Evolutionary conservation across 306 rosid genomes (phyloP).

Genomic region (Ceratonia siliqua): DNA sequence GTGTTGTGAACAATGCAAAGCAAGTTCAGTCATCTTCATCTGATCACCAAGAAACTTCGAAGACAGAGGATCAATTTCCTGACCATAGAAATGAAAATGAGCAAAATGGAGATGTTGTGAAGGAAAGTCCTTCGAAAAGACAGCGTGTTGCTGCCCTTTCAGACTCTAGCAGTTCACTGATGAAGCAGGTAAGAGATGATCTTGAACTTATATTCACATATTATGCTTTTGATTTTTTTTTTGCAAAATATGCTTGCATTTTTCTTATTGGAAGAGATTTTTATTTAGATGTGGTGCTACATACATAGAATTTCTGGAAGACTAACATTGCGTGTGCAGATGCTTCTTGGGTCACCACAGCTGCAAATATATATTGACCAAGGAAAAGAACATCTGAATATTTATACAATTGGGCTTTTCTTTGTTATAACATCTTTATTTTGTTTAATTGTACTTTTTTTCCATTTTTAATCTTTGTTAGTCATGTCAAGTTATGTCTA

Average conservation of each 20-base stretch:
- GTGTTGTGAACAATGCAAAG: slow-evolving; percentile 41
- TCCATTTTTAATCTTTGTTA: not conserved
- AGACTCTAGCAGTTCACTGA: slow-evolving; percentile 67
- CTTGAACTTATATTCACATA: not conserved
- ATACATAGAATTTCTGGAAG: slow-evolving; percentile 19
- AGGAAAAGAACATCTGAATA: not conserved
- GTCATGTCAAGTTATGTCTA: not conserved
- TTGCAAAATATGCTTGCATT: slow-evolving; percentile 8
- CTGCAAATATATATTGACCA: not conserved
- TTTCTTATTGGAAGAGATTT: slow-evolving; percentile 13
- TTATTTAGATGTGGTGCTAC: not conserved
- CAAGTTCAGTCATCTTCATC: slow-evolving; percentile 50
- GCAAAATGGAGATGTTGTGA: slow-evolving; percentile 59
- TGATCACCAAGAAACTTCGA: slow-evolving; percentile 47
- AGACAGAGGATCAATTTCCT: slow-evolving; percentile 45
- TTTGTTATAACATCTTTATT: slow-evolving; percentile 4
- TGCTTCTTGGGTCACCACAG: slow-evolving; percentile 15
- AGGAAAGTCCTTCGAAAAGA: slow-evolving; percentile 67
- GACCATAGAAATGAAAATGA: slow-evolving; percentile 46
- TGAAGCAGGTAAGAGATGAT: slow-evolving; percentile 65
- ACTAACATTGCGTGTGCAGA: not conserved
- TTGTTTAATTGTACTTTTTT: slow-evolving; percentile 2
- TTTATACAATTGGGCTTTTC: slow-evolving; percentile 3
- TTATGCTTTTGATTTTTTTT: slow-evolving; percentile 1
- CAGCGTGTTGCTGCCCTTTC: slow-evolving; percentile 53